A percentile compares a stretch with the other conserved stretches of the same genome.
Evolutionary conservation across 139 green algal species (phyloP).

Genomic region (Nannochloris sp.): DNA sequence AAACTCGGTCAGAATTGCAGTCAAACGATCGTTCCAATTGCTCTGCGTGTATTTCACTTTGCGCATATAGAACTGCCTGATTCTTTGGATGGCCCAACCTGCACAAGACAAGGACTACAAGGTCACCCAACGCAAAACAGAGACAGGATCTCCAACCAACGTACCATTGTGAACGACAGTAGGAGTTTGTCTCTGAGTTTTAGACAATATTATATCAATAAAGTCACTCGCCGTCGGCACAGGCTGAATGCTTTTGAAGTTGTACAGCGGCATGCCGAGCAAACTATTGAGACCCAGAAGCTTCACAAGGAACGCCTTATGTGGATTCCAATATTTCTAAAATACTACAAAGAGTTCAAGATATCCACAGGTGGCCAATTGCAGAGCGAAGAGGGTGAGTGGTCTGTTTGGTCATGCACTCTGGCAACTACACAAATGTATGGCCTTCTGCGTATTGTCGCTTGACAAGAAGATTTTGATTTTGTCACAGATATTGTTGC

Average conservation of each 20-base stretch:
- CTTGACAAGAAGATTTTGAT: no score
- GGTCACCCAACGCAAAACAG: neutral
- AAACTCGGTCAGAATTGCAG: slow-evolving; percentile 93
- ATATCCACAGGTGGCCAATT: no score
- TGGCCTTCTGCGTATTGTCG: no score
- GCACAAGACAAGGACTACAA: neutral
- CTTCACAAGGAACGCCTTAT: neutral
- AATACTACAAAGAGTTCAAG: no score
- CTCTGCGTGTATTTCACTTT: slow-evolving; percentile 84
- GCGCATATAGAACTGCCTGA: slow-evolving; percentile 99
- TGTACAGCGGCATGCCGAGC: slow-evolving; percentile 54
- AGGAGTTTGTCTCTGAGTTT: slow-evolving; percentile 95
- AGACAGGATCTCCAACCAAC: neutral
- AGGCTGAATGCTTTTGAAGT: slow-evolving; percentile 90
- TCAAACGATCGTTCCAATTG: slow-evolving; percentile 92
- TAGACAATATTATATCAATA: slow-evolving; percentile 93
- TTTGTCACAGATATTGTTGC: no score
- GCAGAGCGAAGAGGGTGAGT: no score
- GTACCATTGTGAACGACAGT: slow-evolving; percentile 91
- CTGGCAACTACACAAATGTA: no score
- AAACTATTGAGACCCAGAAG: neutral
- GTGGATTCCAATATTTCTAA: no score
- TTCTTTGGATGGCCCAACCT: slow-evolving; percentile 86
- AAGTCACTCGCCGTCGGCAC: slow-evolving; percentile 93
- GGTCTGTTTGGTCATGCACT: no score